A percentile compares a stretch with the other conserved stretches of the same genome.
Conservation (phyloP, 768 basidiomycete species). For the Hydnum rufescens region DNA sequence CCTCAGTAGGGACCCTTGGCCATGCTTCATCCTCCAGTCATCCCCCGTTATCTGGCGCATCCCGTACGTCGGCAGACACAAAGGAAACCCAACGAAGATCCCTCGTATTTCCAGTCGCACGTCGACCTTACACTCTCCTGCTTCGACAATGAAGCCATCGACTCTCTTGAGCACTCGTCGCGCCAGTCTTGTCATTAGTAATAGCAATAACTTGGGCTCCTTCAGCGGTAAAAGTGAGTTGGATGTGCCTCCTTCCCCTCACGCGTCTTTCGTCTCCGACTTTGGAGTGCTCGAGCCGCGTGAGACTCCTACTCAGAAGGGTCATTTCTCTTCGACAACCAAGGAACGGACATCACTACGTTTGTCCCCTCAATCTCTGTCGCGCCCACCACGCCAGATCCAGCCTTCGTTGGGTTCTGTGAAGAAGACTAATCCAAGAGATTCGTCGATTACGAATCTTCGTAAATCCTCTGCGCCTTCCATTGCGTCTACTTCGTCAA, state of each 20-base stretch:
- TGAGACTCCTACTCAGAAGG: conserved; percentile 19
- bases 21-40: conserved; percentile 17
- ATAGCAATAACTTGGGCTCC: no score
- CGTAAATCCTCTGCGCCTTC: conserved; percentile 74
- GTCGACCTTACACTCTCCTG: conserved; percentile 29
- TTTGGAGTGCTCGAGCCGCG: conserved; percentile 62
- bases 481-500: conserved; percentile 29
- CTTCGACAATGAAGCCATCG: conserved; percentile 8
- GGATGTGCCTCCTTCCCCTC: conserved; percentile 10
- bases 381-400: not conserved
- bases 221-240: conserved; percentile 6
- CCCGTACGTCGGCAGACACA: not conserved
- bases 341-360: not conserved
- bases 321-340: not conserved
- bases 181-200: conserved; percentile 37
- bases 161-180: conserved; percentile 29
- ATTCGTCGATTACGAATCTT: conserved; percentile 58
- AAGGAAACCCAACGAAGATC: conserved; percentile 91
- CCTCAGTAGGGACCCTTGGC: conserved; percentile 56
- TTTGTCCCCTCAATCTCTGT: conserved; percentile 5
- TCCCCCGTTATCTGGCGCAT: conserved; percentile 1
- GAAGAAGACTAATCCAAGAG: conserved; percentile 25
- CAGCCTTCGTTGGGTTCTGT: not conserved
- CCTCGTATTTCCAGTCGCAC: conserved; percentile 77
- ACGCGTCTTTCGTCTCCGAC: conserved; percentile 24